Conservation (phyloP, 139 green algal species). For the Chlorella sp. region DNA sequence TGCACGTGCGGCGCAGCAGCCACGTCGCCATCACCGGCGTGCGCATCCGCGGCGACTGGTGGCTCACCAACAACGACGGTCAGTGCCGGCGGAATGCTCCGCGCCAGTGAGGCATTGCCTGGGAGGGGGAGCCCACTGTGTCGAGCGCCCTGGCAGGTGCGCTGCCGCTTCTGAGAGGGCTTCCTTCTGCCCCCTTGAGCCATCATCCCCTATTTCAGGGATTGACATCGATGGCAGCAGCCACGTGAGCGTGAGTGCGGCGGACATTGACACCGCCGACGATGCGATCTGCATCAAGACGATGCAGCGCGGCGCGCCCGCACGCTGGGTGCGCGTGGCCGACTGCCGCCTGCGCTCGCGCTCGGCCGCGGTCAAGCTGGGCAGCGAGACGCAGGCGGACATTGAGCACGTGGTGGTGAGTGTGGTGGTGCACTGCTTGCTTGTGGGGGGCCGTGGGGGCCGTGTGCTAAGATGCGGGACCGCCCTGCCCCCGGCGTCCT, state of each 20-base stretch:
- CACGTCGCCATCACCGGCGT: conserved; percentile 25
- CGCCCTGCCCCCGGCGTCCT: no score
- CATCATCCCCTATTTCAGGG: conserved; percentile 14
- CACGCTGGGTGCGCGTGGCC: background rate
- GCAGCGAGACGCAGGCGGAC: conserved; percentile 27
- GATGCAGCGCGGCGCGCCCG: background rate
- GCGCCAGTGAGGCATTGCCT: no score
- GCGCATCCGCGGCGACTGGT: conserved; percentile 31
- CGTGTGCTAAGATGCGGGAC: background rate
- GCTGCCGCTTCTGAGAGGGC: no score
- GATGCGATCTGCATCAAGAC: conserved; percentile 54
- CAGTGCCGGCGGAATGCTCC: background rate
- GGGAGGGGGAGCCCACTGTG: no score
- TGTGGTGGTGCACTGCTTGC: background rate
- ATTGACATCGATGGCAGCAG: conserved; percentile 47
- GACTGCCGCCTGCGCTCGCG: conserved; percentile 37
- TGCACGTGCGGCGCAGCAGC: conserved; percentile 35
- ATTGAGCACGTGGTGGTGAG: background rate
- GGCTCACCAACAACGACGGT: conserved; percentile 56
- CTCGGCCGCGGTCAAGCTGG: conserved; percentile 40
- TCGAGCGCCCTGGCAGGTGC: no score
- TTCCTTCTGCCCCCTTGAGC: no score
- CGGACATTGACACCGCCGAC: conserved; percentile 44
- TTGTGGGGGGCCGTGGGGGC: background rate
- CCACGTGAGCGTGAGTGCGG: conserved; percentile 25